These are phyloP conservation scores for Xylariaceae sp. DNA, from an alignment of 2,329 filamentous ascomycete species.

Conservation along the genomic window DNA sequence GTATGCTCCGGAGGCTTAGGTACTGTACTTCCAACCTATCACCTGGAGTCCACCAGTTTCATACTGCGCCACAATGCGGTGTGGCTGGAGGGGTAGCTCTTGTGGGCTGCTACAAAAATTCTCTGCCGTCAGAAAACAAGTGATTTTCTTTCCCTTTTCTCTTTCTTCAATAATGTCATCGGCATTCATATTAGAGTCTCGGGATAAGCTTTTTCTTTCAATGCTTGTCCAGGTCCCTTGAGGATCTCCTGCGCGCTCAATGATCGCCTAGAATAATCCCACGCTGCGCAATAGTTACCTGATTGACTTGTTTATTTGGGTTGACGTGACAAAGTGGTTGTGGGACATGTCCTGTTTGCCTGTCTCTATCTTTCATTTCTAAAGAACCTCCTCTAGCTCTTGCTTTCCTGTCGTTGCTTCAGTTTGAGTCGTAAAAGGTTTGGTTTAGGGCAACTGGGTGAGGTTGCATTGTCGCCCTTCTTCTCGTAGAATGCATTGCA, in stretches of 20 bases:
- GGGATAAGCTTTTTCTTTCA: conserved; percentile 72
- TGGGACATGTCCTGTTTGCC: conserved; percentile 32
- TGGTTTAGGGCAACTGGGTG: conserved; percentile 81
- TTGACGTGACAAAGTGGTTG: conserved; percentile 36
- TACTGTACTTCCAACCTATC: too few species aligned
- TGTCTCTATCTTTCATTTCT: conserved; percentile 4
- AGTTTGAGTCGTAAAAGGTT: conserved; percentile 77
- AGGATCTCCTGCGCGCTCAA: conserved; percentile 93
- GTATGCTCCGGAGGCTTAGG: too few species aligned
- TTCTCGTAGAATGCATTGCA: conserved; percentile 83
- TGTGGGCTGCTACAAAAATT: conserved; percentile 8
- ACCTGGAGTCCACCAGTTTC: too few species aligned
- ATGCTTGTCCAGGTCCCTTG: conserved; percentile 86
- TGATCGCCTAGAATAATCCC: conserved; percentile 84
- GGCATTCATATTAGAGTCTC: conserved; percentile 99
- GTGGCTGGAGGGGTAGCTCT: conserved; percentile 14
- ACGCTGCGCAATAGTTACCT: conserved; percentile 70
- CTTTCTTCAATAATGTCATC: conserved; percentile 71
- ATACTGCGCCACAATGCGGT: conserved; percentile 10
- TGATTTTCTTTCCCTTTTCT: conserved; percentile 42
- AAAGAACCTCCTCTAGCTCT: conserved; percentile 14
- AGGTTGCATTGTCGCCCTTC: conserved; percentile 71
- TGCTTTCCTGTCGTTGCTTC: conserved; percentile 60
- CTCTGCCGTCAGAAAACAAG: background rate
- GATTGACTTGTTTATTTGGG: conserved; percentile 40